Evolutionary conservation across 2,329 filamentous ascomycete genomes (phyloP), one percentile per base, ranked within the genome.

Genomic region (Daldinia eschscholtzii): DNA sequence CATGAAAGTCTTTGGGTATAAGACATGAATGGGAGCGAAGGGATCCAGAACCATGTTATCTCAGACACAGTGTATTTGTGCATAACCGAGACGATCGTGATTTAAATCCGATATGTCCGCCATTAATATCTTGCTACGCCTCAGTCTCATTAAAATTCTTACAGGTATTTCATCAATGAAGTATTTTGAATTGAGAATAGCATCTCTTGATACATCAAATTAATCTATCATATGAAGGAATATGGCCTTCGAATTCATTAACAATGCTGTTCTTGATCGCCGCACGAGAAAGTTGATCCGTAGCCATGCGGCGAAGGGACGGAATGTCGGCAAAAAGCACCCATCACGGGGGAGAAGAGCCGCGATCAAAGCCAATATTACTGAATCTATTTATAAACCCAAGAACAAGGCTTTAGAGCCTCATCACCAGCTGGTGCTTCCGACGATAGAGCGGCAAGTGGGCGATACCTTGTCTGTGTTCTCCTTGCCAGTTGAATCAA

Each of bases 301-400:
- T 9, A 53, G 46, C n/a, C 46, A 61, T 4, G 55, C 55, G 15
- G 55, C 55, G 23, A 57, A 30, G 23, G 55, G 55, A 13, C 35
- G 39, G 23, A 57, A 57, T 57, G 55, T 57, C 37, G 55, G 55
- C 6, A 57, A 57, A 57, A 57, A 23, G 12, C 55, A 57, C 15
- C 55, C 55, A 42, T 57, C 55, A 18, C 55, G 55, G 37, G 39
- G 37, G 23, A 41, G 55, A 41, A 37, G 55, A 57, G 37, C 55
- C 15, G 15, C 37, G 23, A 28, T 20, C 15, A 44, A 44, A n/a
- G 23, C 37, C 41, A 6, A 30, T 15, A 44, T 30, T 30, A 15
- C 55, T 20, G 26, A 57, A 30, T 28, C 33, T 39, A 5, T 7
- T 39, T 56, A 42, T 44, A 28, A 41, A 12, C 9, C 28, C 7